Evolutionary conservation across 2,329 filamentous ascomycete species (phyloP).

Genomic region (Colletotrichum sansevieriae): DNA sequence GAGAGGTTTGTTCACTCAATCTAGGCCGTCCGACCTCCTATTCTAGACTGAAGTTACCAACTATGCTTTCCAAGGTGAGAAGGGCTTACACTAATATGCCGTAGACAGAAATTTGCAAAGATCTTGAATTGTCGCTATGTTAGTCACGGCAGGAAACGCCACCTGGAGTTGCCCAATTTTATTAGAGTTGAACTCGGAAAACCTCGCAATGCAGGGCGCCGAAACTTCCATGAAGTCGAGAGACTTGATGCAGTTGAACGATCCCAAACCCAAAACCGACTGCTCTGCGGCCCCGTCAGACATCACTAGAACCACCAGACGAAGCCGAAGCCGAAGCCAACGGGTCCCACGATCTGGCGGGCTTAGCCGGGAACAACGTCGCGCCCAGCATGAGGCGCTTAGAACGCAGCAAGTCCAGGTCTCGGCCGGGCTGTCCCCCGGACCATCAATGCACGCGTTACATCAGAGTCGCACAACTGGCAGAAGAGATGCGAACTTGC

Average conservation of each 20-base stretch:
- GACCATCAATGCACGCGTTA: slow-evolving; percentile 38
- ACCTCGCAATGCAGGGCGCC: not conserved
- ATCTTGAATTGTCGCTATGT: too few species aligned
- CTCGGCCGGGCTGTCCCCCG: slow-evolving; percentile 24
- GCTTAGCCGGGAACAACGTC: slow-evolving; percentile 34
- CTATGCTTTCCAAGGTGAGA: too few species aligned
- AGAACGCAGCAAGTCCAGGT: not conserved
- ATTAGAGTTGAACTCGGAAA: not conserved
- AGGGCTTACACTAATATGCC: too few species aligned
- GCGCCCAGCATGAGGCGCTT: slow-evolving; percentile 2
- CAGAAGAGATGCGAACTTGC: not conserved
- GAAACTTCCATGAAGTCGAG: not conserved
- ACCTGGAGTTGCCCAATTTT: too few species aligned
- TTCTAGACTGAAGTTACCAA: too few species aligned
- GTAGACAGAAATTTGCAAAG: too few species aligned
- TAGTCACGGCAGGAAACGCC: too few species aligned
- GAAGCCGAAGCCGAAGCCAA: not conserved
- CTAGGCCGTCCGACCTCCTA: too few species aligned
- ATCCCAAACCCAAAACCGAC: not conserved
- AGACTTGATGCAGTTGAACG: not conserved
- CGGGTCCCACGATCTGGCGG: slow-evolving; percentile 29
- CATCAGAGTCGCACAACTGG: slow-evolving; percentile 34
- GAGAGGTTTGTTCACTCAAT: too few species aligned
- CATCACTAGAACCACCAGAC: not conserved
- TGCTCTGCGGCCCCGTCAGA: not conserved